Evolutionary conservation across 345 rosid genomes (phyloP).

Genomic region (Orychophragmus violaceus): DNA sequence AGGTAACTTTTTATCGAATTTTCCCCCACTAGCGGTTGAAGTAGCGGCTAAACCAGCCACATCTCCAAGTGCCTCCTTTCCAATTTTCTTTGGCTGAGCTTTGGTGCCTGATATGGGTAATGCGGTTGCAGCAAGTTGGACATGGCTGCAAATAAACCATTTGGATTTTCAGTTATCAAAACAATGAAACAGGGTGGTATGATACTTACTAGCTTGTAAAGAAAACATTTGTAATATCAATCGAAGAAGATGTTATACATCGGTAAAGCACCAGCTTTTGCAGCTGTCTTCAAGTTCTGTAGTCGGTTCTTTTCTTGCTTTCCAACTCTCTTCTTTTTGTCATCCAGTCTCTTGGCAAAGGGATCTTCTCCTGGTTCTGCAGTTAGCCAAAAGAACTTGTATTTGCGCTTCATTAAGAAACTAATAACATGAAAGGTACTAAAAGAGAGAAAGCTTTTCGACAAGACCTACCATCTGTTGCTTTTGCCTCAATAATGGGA

Average conservation of each 20-base stretch:
- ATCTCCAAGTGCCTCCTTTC: conserved; percentile 63
- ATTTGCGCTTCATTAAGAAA: not conserved
- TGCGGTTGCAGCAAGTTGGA: conserved; percentile 81
- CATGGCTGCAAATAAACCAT: conserved; percentile 48
- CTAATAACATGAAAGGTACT: not conserved
- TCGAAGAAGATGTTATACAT: conserved; percentile 4
- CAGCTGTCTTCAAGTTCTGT: conserved; percentile 71
- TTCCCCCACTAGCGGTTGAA: conserved; percentile 93
- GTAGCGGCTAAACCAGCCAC: conserved; percentile 89
- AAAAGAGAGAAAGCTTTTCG: not conserved
- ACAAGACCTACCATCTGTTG: conserved; percentile 56
- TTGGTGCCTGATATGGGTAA: conserved; percentile 82
- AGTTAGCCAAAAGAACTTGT: conserved; percentile 10
- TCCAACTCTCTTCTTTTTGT: conserved; percentile 67
- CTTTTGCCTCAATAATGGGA: conserved; percentile 85
- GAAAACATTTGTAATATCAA: not conserved
- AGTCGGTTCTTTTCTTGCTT: conserved; percentile 68
- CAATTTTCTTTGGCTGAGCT: conserved; percentile 53
- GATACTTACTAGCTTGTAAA: not conserved
- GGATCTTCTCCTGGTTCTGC: conserved; percentile 88
- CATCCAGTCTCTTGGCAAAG: conserved; percentile 69
- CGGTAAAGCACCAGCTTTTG: conserved; percentile 77
- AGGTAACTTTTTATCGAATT: conserved; percentile 80
- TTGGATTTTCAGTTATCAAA: conserved; percentile 8
- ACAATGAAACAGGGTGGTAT: not conserved